Evolutionary conservation across 2,329 filamentous ascomycete genomes (phyloP).

Genomic region (Aureobasidium lini): DNA sequence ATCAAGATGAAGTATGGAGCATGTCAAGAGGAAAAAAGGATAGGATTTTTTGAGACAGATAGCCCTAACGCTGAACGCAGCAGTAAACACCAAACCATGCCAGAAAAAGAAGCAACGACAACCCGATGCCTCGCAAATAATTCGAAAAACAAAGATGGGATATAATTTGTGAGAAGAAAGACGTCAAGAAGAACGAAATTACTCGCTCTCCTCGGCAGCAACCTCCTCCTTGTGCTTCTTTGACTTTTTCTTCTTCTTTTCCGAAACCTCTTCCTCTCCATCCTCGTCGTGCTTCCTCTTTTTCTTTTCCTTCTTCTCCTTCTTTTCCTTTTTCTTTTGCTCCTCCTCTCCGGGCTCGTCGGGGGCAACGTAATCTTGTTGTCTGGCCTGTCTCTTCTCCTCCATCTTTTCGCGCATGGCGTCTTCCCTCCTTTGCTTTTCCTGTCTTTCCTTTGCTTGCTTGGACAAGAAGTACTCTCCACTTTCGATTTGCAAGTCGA

Average conservation of each 20-base stretch:
- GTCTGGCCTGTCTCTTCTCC: conserved; percentile 77
- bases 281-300: conserved; percentile 24
- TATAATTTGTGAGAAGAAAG: neutral
- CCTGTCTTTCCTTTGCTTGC: conserved; percentile 79
- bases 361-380: conserved; percentile 80
- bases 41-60: neutral
- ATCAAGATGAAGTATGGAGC: neutral
- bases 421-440: conserved; percentile 71
- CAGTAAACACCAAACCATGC: conserved; percentile 3
- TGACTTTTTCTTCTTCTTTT: conserved; percentile 13
- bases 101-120: neutral
- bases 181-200: neutral
- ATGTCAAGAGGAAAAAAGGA: neutral
- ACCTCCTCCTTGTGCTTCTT: conserved; percentile 11
- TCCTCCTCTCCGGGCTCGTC: conserved; percentile 57
- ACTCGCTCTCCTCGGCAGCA: conserved; percentile 5
- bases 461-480: conserved; percentile 96
- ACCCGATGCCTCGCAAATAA: neutral
- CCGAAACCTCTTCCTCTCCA: conserved; percentile 21
- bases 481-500: conserved; percentile 94
- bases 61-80: conserved; percentile 9
- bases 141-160: neutral
- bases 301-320: conserved; percentile 37
- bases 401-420: conserved; percentile 81
- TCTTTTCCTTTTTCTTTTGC: conserved; percentile 34